Conservation (phyloP, 805 yeast genomes). For the Kazachstania africana region DNA sequence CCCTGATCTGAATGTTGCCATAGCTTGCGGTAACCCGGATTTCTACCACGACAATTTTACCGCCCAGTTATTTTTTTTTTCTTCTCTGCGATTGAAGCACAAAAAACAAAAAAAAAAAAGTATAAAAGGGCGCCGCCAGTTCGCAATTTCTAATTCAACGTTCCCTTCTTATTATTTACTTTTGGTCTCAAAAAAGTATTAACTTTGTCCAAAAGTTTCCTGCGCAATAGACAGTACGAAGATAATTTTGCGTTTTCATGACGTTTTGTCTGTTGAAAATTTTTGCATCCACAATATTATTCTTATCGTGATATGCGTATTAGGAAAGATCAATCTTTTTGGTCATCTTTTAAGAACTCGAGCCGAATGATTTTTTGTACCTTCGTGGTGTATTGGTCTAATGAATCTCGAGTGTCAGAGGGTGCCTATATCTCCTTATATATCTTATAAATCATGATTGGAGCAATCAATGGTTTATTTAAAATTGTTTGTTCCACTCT, state of each 20-base stretch:
- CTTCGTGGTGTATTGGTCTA: conserved; percentile 5
- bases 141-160: too few species aligned
- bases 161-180: too few species aligned
- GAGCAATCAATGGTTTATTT: conserved; percentile 13
- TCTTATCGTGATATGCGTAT: conserved; percentile 23
- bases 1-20: too few species aligned
- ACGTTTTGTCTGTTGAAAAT: too few species aligned
- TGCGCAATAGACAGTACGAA: conserved; percentile 60
- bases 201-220: conserved; percentile 60
- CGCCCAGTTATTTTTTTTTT: too few species aligned
- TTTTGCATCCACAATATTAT: too few species aligned
- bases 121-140: too few species aligned
- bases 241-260: not conserved
- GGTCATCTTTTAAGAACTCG: conserved; percentile 26
- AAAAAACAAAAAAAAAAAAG: too few species aligned
- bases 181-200: conserved; percentile 6
- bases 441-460: conserved; percentile 10
- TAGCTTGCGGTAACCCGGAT: too few species aligned
- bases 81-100: too few species aligned
- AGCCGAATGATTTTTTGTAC: conserved; percentile 14
- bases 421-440: conserved; percentile 12
- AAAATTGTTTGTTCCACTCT: conserved; percentile 1
- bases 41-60: too few species aligned
- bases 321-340: conserved; percentile 21
- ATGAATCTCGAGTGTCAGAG: conserved; percentile 29